Evolutionary conservation across 139 green algal genomes (phyloP), one percentile per base, ranked within the genome.

Genomic region (Chlamydomonas sp.): DNA sequence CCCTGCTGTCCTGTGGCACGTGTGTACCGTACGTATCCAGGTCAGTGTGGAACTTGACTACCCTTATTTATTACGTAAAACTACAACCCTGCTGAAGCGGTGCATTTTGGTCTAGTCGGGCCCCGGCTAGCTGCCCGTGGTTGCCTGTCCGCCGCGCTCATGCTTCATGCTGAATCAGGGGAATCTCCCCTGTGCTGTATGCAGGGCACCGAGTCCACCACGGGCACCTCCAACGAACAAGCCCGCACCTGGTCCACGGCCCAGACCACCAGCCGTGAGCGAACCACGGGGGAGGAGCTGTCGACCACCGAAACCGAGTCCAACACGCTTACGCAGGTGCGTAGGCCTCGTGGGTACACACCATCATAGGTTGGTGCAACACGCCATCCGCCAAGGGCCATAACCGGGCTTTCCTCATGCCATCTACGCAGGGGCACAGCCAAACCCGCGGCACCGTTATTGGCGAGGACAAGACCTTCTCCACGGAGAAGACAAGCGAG

Each of bases 321-420:
- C 57, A 79, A 79, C 75, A 79, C 75, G 17, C 75, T 79, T 4
- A 79, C 75, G 14, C 75, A 79, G 75, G 75, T n/a, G 15, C 10
- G 75, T 64, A 4, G 5, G 6, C n/a, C 5, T 12, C 5, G 1
- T 17, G 5, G 12, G 20, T 5, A 20, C 17, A 9, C 71, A 58
- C 17, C 57, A 18, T 3, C 20, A 8, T 77, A 59, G 17, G 15
- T 12, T 18, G 12, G 2, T 59, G 71, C 18, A 8, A 59, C 71
- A 49, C 66, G 66, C 71, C 71, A 6, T 73, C 66, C 10, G 66
- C 10, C 12, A 71, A 71, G 12, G 10, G 9, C 12, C 10, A 18
- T 71, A 14, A 71, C 66, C 10, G 66, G 66, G 66, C 10, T 14
- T 18, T 10, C 66, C 12, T 71, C 10, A 71, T 71, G 10, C 66